Evolutionary conservation across 2,329 filamentous ascomycete species (phyloP), one percentile per base, ranked within the genome.

Genomic region (Paecilomyces dactylethromorphus): DNA sequence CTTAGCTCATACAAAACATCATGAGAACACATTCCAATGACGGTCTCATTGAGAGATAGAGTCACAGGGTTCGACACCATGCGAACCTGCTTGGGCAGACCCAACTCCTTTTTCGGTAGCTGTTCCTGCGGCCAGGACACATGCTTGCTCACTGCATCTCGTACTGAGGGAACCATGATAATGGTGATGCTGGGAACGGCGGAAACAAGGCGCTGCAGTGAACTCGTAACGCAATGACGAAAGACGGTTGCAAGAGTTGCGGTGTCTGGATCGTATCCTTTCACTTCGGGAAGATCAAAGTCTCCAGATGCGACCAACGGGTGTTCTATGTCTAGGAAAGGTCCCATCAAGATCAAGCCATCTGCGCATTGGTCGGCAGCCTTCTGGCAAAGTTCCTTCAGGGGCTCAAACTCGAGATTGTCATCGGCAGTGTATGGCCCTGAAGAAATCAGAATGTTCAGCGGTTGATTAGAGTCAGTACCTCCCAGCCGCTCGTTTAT

Each of bases 391-490:
- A 99, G 82, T 31, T 90, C 86, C 67, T 92, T 87, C 1, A 99
- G 79, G 7, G 93, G 89, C 68, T 95, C 90, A 70, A 92, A 99
- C 64, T 92, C 89, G 53, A 99, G 86, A 69, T 95, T 95, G 68
- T 93, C 90, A 65, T 97, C 92, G 2, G 92, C 86, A 0, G 92
- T 96, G 74, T 95, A 99, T 0, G 94, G 94, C 0, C 94, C 94
- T 0, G 91, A 85, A 1, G 89, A 91, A 59, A 93, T 82, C 39
- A 97, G 74, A 55, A 96, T 79, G 66, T 83, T 92, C 18, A 97
- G 76, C 0, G 93, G 92, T 8, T 85, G 78, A 0, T 84, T 82
- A 2, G 81, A 77, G 61, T 87, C 84, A 1, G 80, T 77, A 83
- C 86, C 82, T 18, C 84, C 82, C 11, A 96, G 80, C 59, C 86